Evolutionary conservation across 2,329 filamentous ascomycete genomes (phyloP).

Genomic region (Alternaria hordeiaustralica): DNA sequence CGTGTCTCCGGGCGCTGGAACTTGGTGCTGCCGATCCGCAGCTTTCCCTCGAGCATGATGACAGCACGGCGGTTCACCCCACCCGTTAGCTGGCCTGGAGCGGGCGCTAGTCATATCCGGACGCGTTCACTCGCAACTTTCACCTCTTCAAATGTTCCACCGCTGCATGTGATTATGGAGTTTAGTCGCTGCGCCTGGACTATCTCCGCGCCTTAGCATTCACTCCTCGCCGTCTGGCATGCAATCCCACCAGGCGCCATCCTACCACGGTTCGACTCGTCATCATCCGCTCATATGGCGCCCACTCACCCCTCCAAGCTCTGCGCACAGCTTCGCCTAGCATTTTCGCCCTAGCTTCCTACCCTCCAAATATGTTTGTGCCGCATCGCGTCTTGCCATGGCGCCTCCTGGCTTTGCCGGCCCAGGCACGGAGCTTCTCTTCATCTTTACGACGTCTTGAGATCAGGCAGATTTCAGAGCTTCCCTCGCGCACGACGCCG

Average conservation of each 20-base stretch:
- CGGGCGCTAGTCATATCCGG: constrained; percentile 14
- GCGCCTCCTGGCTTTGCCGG: constrained; percentile 19
- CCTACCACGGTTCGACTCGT: not conserved
- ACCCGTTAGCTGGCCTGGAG: constrained; percentile 7
- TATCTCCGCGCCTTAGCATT: constrained; percentile 17
- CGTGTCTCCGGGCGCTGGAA: constrained; percentile 14
- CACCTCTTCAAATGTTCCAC: not conserved
- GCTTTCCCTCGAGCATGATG: constrained; percentile 20
- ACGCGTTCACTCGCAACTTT: constrained; percentile 14
- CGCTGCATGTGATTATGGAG: constrained; percentile 19
- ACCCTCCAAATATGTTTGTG: constrained; percentile 23
- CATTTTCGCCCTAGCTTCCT: constrained; percentile 5
- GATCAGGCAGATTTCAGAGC: constrained; percentile 40
- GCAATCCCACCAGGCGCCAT: not conserved
- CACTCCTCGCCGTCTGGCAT: not conserved
- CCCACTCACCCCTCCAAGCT: constrained; percentile 6
- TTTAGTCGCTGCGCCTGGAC: not conserved
- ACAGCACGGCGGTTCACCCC: constrained; percentile 11
- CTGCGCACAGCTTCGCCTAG: constrained; percentile 14
- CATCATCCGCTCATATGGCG: constrained; percentile 21
- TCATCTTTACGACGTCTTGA: constrained; percentile 26
- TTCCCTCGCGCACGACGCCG: constrained; percentile 43
- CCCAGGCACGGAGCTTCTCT: constrained; percentile 32
- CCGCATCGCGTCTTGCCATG: constrained; percentile 34
- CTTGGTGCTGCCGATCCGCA: constrained; percentile 19